These are phyloP conservation scores for Prasinococcaceae sp. DNA, from an alignment of 139 green algal species.

Conservation along the genomic window DNA sequence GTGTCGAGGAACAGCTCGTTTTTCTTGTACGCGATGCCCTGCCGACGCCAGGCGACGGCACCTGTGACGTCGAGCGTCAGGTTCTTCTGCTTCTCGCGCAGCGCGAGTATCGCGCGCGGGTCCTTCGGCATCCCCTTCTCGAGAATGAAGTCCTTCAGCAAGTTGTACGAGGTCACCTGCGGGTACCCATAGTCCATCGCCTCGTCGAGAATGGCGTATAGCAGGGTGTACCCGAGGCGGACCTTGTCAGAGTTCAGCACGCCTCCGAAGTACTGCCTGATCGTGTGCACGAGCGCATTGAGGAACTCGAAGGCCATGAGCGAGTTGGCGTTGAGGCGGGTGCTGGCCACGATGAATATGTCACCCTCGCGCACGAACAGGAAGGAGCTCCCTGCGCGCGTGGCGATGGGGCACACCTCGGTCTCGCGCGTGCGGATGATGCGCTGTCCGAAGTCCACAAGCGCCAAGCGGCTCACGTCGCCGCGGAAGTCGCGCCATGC, in stretches of 20 bases:
- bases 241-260: conserved; percentile 82
- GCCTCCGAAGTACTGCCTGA: conserved; percentile 87
- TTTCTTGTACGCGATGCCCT: conserved; percentile 87
- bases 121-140: too few relatives aligned
- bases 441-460: conserved; percentile 56
- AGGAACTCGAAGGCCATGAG: neutral
- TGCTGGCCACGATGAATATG: neutral
- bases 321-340: neutral
- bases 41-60: conserved; percentile 57
- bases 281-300: conserved; percentile 61
- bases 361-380: neutral
- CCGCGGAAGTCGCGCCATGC: conserved; percentile 65
- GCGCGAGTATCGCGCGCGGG: too few relatives aligned
- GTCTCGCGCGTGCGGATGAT: conserved; percentile 1
- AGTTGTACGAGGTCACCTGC: conserved; percentile 87
- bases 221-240: conserved; percentile 87
- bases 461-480: conserved; percentile 45
- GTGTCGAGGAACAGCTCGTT: conserved; percentile 95
- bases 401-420: neutral
- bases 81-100: too few relatives aligned
- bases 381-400: neutral
- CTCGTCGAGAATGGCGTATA: conserved; percentile 33
- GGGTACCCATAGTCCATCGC: conserved; percentile 81
- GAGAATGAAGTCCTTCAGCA: conserved; percentile 91
- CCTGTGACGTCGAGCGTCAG: conserved; percentile 90